These are phyloP conservation scores for Penicillium sp. DNA, from an alignment of 2,329 filamentous ascomycete species.

Conservation along the genomic window DNA sequence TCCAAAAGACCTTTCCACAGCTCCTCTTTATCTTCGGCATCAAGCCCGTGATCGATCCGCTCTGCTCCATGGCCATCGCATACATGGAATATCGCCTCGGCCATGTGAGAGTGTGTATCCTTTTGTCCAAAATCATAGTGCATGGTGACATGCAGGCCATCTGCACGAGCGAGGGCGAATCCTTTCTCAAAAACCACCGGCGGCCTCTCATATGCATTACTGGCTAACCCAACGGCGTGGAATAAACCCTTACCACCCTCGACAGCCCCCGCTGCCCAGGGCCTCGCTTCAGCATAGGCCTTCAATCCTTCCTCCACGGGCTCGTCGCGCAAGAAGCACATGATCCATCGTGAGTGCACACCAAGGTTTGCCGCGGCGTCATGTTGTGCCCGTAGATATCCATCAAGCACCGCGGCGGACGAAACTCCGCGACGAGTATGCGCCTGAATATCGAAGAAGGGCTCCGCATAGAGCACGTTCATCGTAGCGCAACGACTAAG, in stretches of 20 bases:
- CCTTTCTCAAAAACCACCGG: constrained; percentile 46
- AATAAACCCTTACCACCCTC: constrained; percentile 39
- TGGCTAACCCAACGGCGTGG: constrained; percentile 50
- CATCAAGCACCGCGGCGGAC: constrained; percentile 34
- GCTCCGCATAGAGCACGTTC: constrained; percentile 44
- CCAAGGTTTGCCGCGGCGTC: constrained; percentile 28
- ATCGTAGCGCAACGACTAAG: constrained; percentile 32
- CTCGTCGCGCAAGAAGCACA: constrained; percentile 47
- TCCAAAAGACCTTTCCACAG: constrained; percentile 35
- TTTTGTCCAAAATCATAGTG: constrained; percentile 55
- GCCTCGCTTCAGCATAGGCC: constrained; percentile 40
- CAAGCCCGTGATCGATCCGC: constrained; percentile 47
- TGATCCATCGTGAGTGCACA: constrained; percentile 40
- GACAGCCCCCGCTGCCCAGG: constrained; percentile 30
- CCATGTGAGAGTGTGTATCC: constrained; percentile 48
- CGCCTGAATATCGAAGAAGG: constrained; percentile 47
- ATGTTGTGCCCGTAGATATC: constrained; percentile 36
- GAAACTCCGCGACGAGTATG: constrained; percentile 41
- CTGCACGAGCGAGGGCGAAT: constrained; percentile 30
- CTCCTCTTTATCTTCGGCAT: constrained; percentile 36
- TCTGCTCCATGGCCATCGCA: constrained; percentile 32
- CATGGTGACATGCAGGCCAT: constrained; percentile 42
- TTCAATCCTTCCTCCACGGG: constrained; percentile 40
- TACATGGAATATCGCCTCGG: constrained; percentile 35
- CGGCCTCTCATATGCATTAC: constrained; percentile 49